phyloP scores from a whole-genome alignment of 768 basidiomycete species.

The Termitomyces sp. region DNA sequence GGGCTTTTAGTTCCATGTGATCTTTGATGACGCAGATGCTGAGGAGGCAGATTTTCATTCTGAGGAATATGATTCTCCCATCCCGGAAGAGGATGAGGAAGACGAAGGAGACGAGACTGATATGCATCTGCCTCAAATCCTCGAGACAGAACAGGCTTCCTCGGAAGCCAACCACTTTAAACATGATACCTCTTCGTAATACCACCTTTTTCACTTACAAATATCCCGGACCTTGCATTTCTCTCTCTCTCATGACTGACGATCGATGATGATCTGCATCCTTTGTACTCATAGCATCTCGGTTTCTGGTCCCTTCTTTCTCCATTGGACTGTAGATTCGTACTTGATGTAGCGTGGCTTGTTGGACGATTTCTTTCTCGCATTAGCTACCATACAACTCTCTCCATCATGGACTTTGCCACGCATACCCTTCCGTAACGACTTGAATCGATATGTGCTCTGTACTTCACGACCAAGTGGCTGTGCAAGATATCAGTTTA shows the following conservation, averaged over 20 bases:
- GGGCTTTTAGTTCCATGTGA: slow-evolving; percentile 48
- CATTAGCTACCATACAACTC: slow-evolving; percentile 8
- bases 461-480: slow-evolving; percentile 10
- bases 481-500: slow-evolving; percentile 20
- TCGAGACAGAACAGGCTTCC: slow-evolving; percentile 13
- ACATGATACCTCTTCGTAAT: slow-evolving; percentile 18
- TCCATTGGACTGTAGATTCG: slow-evolving; percentile 11
- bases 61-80: slow-evolving; percentile 64
- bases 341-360: slow-evolving; percentile 12
- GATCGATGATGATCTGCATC: slow-evolving; percentile 8
- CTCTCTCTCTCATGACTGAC: slow-evolving; percentile 1
- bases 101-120: slow-evolving; percentile 26
- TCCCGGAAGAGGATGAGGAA: slow-evolving; percentile 66
- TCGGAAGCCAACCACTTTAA: slow-evolving; percentile 13
- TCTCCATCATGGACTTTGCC: slow-evolving; percentile 13
- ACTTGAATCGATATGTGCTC: slow-evolving; percentile 1
- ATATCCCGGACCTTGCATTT: slow-evolving; percentile 8
- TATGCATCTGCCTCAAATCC: slow-evolving; percentile 12
- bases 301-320: not conserved
- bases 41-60: slow-evolving; percentile 62
- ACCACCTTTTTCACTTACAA: slow-evolving; percentile 4
- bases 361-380: slow-evolving; percentile 12
- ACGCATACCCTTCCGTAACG: slow-evolving; percentile 10
- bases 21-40: slow-evolving; percentile 69
- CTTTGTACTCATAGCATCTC: slow-evolving; percentile 11